Conservation (phyloP, 228 moss, liverwort and hornwort species). For the Sphagnum fallax region DNA sequence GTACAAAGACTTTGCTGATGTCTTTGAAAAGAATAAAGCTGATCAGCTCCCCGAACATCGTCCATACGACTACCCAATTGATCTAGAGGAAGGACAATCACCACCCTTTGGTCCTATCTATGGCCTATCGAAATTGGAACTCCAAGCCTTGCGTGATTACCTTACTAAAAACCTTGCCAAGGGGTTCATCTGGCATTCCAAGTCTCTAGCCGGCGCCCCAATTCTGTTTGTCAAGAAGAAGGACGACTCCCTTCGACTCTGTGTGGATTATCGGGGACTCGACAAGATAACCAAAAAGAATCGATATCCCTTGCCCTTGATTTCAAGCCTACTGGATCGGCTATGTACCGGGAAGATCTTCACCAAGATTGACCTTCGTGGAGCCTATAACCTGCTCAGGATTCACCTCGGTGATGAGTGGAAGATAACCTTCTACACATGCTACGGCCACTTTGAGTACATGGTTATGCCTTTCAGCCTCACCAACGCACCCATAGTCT, state of each 20-base stretch:
- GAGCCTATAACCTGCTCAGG: not conserved
- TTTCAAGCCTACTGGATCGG: constrained; percentile 1
- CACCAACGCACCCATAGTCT: constrained; percentile 1
- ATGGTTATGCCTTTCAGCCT: not conserved
- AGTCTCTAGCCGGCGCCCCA: not conserved
- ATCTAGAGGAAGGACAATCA: no score
- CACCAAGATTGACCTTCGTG: not conserved
- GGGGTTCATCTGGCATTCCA: not conserved
- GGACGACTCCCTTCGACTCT: not conserved
- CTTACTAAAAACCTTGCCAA: not conserved
- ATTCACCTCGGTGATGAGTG: not conserved
- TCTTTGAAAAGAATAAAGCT: no score
- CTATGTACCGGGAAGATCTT: not conserved
- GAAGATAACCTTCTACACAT: not conserved
- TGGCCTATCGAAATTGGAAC: not conserved
- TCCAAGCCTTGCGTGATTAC: not conserved
- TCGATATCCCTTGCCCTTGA: not conserved
- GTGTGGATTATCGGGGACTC: constrained; percentile 3
- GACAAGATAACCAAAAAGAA: constrained; percentile 1
- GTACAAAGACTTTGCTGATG: no score
- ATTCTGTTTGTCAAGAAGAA: constrained; percentile 1
- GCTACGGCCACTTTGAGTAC: not conserved
- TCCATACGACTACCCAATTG: no score
- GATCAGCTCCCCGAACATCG: no score
- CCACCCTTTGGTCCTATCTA: no score